Evolutionary conservation across 768 basidiomycete genomes (phyloP).

Genomic region (Fomitopsis serialis): DNA sequence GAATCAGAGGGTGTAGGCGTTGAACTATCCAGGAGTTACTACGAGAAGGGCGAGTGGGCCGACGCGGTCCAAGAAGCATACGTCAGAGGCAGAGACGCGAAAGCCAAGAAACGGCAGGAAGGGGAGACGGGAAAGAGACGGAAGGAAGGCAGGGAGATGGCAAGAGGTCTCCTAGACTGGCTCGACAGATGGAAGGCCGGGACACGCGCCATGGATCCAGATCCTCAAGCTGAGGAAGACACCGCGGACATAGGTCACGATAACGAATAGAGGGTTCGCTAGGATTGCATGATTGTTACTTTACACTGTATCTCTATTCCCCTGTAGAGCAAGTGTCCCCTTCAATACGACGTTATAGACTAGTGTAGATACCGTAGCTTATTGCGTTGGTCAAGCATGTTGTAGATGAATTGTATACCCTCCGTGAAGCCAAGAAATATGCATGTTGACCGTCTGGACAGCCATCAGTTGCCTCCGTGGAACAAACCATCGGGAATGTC

Average conservation of each 20-base stretch:
- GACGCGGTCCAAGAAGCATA: conserved; percentile 53
- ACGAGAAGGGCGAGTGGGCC: conserved; percentile 76
- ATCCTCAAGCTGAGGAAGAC: too few relatives aligned
- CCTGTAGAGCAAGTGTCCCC: background rate
- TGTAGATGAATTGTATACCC: background rate
- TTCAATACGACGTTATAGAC: background rate
- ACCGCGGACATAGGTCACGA: too few relatives aligned
- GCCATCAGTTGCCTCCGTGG: background rate
- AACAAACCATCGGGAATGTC: conserved; percentile 4
- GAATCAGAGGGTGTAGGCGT: conserved; percentile 61
- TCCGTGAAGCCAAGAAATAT: background rate
- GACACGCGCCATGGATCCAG: too few relatives aligned
- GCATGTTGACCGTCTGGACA: too few relatives aligned
- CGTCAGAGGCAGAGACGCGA: conserved; percentile 38
- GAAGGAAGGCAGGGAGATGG: conserved; percentile 41
- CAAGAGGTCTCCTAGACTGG: conserved; percentile 46
- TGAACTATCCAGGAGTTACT: conserved; percentile 56
- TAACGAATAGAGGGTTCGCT: background rate
- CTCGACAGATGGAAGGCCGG: conserved; percentile 27
- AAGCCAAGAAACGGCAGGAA: conserved; percentile 42
- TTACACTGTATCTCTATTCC: background rate
- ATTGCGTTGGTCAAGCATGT: background rate
- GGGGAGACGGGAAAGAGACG: conserved; percentile 37
- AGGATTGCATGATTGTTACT: background rate
- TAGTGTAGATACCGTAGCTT: background rate